Conservation (phyloP, 2,329 filamentous ascomycete species). For the Cadophora gregata region DNA sequence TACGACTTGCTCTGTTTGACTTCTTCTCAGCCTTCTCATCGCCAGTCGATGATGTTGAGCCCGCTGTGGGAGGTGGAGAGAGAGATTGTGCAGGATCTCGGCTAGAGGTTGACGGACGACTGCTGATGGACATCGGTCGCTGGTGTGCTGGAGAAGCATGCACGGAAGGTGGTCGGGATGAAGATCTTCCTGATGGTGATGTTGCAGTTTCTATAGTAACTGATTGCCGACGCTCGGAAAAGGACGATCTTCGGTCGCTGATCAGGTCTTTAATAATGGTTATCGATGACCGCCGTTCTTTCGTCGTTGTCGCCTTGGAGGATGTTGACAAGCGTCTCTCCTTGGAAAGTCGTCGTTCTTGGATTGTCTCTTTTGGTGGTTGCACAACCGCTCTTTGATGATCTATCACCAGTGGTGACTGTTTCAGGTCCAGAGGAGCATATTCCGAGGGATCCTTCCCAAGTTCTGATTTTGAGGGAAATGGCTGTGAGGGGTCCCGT, state of each 20-base stretch:
- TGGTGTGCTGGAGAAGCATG: constrained; percentile 54
- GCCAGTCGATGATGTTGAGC: constrained; percentile 46
- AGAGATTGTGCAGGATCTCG: constrained; percentile 35
- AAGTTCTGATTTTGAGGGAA: constrained; percentile 51
- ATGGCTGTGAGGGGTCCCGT: constrained; percentile 61
- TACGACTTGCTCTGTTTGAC: constrained; percentile 50
- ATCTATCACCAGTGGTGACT: constrained; percentile 65
- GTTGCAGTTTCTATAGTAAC: constrained; percentile 51
- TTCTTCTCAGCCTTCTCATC: constrained; percentile 61
- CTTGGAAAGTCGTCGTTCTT: constrained; percentile 55
- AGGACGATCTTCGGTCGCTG: constrained; percentile 61
- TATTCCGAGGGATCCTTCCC: constrained; percentile 49
- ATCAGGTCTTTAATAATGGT: constrained; percentile 60
- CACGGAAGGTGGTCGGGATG: constrained; percentile 53
- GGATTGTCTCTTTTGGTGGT: constrained; percentile 51
- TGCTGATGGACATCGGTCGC: constrained; percentile 71
- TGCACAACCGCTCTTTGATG: constrained; percentile 51
- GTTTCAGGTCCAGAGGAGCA: constrained; percentile 58
- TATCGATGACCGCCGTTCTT: constrained; percentile 61
- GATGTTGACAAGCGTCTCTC: constrained; percentile 38
- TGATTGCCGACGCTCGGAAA: constrained; percentile 52
- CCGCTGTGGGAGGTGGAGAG: constrained; percentile 49
- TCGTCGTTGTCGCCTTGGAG: constrained; percentile 34
- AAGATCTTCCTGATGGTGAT: constrained; percentile 49
- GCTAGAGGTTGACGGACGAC: constrained; percentile 52